phyloP scores from a whole-genome alignment of 2,329 filamentous ascomycete species.

The Colletotrichum chrysophilum region DNA sequence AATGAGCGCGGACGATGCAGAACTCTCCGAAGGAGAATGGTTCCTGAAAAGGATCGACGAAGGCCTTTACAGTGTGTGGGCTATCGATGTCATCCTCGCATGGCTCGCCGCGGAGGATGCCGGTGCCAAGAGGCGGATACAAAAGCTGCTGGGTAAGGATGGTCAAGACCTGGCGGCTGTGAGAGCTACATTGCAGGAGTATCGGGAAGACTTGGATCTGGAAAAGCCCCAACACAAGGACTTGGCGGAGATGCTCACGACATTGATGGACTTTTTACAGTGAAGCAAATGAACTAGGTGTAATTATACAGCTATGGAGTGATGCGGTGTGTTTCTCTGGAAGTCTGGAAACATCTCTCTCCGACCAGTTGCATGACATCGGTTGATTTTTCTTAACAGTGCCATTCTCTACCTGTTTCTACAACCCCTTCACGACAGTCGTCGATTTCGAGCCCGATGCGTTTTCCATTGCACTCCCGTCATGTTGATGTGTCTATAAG shows the following conservation, averaged over 20 bases:
- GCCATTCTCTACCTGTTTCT: not conserved
- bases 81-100: conserved; percentile 81
- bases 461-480: not conserved
- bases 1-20: conserved; percentile 56
- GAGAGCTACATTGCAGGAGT: conserved; percentile 69
- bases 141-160: conserved; percentile 67
- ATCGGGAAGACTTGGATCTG: conserved; percentile 57
- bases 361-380: not conserved
- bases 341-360: not conserved
- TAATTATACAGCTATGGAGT: not conserved
- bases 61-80: conserved; percentile 83
- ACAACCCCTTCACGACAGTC: not conserved
- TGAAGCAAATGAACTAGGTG: not conserved
- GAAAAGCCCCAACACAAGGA: conserved; percentile 65
- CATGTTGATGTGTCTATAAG: not conserved
- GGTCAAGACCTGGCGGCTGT: conserved; percentile 71
- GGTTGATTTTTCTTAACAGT: not conserved
- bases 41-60: conserved; percentile 79
- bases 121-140: conserved; percentile 71
- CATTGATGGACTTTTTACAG: conserved; percentile 55
- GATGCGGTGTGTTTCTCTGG: not conserved
- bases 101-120: conserved; percentile 92
- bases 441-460: not conserved
- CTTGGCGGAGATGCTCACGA: conserved; percentile 58
- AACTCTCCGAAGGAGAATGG: conserved; percentile 71